Evolutionary conservation across 1,139 yeast genomes (phyloP).

Genomic region (Protomyces lactucae-debilis): DNA sequence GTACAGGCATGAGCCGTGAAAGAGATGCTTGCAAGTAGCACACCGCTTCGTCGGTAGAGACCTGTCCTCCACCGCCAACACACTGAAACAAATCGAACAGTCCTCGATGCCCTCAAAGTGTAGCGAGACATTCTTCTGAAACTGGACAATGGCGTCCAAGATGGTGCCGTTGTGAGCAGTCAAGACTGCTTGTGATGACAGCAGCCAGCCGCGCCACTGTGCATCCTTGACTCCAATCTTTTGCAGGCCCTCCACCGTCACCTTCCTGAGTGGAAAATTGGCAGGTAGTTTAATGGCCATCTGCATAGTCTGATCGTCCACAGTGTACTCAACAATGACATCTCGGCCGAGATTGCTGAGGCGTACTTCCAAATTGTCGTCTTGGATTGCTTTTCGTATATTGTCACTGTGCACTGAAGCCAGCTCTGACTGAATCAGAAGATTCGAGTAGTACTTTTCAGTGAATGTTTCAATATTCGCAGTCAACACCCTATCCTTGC

Average conservation of each 20-base stretch:
- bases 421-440: slow-evolving; percentile 56
- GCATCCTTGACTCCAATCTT: slow-evolving; percentile 86
- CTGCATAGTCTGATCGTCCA: slow-evolving; percentile 86
- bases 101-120: slow-evolving; percentile 88
- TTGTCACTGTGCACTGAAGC: slow-evolving; percentile 46
- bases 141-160: slow-evolving; percentile 72
- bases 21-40: slow-evolving; percentile 83
- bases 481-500: slow-evolving; percentile 56
- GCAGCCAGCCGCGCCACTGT: slow-evolving; percentile 93
- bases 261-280: slow-evolving; percentile 68
- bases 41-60: slow-evolving; percentile 86
- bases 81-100: slow-evolving; percentile 90
- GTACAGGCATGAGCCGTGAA: slow-evolving; percentile 94
- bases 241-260: slow-evolving; percentile 68
- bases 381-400: slow-evolving; percentile 34
- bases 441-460: slow-evolving; percentile 57
- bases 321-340: slow-evolving; percentile 64
- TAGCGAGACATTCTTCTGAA: slow-evolving; percentile 70
- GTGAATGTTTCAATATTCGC: slow-evolving; percentile 60
- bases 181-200: slow-evolving; percentile 79
- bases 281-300: slow-evolving; percentile 67
- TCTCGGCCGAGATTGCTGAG: slow-evolving; percentile 62
- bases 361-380: slow-evolving; percentile 59
- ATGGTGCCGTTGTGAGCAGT: slow-evolving; percentile 72
- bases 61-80: slow-evolving; percentile 65